Evolutionary conservation across 2,329 filamentous ascomycete species (phyloP), one percentile per base, ranked within the genome.

Genomic region (Cladophialophora exuberans): DNA sequence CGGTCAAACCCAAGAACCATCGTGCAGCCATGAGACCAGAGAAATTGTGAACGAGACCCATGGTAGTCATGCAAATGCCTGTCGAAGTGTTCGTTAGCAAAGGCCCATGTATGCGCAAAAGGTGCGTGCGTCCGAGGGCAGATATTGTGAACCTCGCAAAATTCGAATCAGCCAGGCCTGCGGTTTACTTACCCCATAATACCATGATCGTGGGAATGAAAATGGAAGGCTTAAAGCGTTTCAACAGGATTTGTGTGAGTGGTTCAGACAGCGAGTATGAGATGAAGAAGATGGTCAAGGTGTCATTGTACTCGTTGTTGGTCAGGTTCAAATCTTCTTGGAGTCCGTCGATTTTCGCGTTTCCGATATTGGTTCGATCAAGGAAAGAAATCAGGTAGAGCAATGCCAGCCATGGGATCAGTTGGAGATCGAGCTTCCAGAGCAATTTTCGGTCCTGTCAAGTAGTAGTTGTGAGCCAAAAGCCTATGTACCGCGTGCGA

Each of bases 131-230:
- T 6, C 13, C 28, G 28, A 6, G 28, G 28, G 7, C 28, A 31
- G 35, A 38, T 38, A 38, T 4, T 38, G 35, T n/a, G 15, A 15
- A 17, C 35, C 15, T 10, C 2, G 35, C 15, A n/a, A 36, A n/a
- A 18, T 36, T n/a, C 15, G n/a, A 38, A 38, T 17, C 13, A n/a
- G 15, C 44, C 30, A n/a, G 11, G 15, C 11, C 15, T 4, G 9
- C 15, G 23, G 7, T 25, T 15, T 33, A 26, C 48, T 36, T 15
- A 51, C 48, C 74, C 69, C 73, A 76, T 15, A 81, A 77, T 63
- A 82, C 79, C 87, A 96, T 95, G 66, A 95, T 95, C 26, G 81
- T 75, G 2, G 90, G 88, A 52, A 95, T 84, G 67, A 95, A 96
- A 49, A 92, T 73, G 33, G 86, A 89, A 0, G 91, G 91, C 1